Percentiles rank a stretch among this genome's conserved stretches.
Evolutionary conservation across 2,329 filamentous ascomycete genomes (phyloP).

Genomic region (Fusarium haematococcum): DNA sequence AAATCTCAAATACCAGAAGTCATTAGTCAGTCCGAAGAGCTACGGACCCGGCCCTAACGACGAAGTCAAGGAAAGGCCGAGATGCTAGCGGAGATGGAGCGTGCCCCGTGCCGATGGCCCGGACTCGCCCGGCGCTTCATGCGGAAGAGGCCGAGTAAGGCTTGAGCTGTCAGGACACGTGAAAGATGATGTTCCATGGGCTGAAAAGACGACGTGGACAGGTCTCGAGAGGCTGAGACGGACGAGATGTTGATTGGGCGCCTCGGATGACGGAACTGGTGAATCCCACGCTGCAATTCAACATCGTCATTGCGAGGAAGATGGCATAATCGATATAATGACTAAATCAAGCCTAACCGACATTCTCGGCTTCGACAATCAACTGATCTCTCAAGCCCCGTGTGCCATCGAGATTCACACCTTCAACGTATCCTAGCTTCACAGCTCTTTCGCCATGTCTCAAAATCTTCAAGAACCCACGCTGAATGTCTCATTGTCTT

Average conservation of each 20-base stretch:
- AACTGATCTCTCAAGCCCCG: background rate
- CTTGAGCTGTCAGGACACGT: conserved; percentile 7
- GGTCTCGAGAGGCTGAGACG: conserved; percentile 9
- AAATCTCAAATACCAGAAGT: background rate
- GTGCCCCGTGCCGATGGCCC: conserved; percentile 20
- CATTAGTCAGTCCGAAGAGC: background rate
- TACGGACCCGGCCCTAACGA: conserved; percentile 7
- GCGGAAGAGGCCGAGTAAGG: background rate
- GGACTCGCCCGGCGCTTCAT: conserved; percentile 14
- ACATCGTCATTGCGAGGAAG: conserved; percentile 28
- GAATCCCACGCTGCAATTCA: conserved; percentile 8
- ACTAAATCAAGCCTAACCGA: conserved; percentile 18
- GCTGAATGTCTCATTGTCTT: background rate
- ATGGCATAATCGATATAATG: conserved; percentile 34
- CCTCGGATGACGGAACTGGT: conserved; percentile 1
- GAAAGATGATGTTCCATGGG: background rate
- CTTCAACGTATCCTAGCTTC: conserved; percentile 1
- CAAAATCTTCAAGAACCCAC: conserved; percentile 3
- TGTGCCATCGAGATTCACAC: background rate
- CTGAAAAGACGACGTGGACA: background rate
- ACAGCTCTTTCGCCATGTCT: conserved; percentile 1
- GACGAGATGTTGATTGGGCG: conserved; percentile 18
- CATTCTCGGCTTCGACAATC: conserved; percentile 4
- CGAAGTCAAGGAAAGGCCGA: conserved; percentile 6
- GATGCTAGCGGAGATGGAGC: background rate